Conservation (phyloP, 257 asterid genomes). For the Eustoma russellianum region DNA sequence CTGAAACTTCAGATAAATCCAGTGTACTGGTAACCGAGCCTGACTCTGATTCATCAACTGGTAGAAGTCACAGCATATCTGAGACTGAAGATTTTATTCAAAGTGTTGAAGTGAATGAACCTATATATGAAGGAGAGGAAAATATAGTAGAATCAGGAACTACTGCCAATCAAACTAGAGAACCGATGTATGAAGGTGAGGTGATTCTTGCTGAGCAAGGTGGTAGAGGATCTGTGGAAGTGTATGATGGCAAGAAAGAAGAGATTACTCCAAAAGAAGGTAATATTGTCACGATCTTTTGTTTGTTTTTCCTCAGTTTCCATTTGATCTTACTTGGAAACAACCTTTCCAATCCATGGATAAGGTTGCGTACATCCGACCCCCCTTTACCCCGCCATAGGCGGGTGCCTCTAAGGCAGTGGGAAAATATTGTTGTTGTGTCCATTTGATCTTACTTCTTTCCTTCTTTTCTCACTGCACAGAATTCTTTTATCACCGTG, state of each 20-base stretch:
- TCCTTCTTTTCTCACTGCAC: constrained; percentile 1
- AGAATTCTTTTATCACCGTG: not conserved
- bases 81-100: constrained; percentile 37
- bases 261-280: constrained; percentile 58
- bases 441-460: not conserved
- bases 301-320: no score
- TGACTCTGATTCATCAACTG: constrained; percentile 32
- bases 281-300: constrained; percentile 12
- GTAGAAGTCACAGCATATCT: constrained; percentile 20
- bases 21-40: constrained; percentile 23
- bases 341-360: no score
- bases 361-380: no score
- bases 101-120: constrained; percentile 45
- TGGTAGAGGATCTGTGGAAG: constrained; percentile 25
- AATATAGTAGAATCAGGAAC: constrained; percentile 57
- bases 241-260: constrained; percentile 24
- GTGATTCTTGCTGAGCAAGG: constrained; percentile 75
- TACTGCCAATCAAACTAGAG: constrained; percentile 38
- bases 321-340: no score
- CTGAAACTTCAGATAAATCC: constrained; percentile 25
- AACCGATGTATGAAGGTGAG: constrained; percentile 97
- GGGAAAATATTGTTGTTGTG: no score
- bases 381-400: no score
- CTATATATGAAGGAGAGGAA: constrained; percentile 93
- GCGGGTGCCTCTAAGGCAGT: no score